Evolutionary conservation across 192 early-diverging fungal species (phyloP).

Genomic region (Podila minutissima): DNA sequence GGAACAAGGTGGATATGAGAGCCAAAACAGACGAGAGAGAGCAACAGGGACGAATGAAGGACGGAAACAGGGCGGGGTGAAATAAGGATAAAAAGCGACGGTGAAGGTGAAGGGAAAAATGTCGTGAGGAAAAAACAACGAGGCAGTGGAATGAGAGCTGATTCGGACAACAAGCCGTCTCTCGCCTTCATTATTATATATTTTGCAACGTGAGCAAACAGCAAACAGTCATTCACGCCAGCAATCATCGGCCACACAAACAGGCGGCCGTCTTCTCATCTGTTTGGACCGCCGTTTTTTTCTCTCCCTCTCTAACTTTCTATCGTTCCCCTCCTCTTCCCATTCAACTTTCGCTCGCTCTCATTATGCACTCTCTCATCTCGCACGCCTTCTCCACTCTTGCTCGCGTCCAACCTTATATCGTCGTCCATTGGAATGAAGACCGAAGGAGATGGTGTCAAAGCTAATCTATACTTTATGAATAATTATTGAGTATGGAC

Average conservation of each 20-base stretch:
- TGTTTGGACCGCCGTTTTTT: background rate
- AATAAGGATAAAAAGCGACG: background rate
- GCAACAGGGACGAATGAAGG: background rate
- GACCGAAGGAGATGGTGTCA: no score
- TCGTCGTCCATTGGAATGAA: no score
- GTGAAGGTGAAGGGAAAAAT: background rate
- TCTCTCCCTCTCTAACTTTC: slow-evolving; percentile 3
- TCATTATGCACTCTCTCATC: background rate
- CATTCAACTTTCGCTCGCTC: background rate
- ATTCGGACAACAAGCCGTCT: no score
- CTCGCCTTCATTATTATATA: no score
- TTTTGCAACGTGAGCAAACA: no score
- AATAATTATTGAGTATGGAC: no score
- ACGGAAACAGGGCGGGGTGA: background rate
- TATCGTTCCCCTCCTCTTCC: background rate
- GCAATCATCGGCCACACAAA: background rate
- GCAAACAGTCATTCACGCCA: no score
- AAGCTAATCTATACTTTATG: no score
- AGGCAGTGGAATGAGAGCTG: no score
- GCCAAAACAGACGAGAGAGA: background rate
- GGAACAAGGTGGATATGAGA: background rate
- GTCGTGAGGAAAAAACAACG: no score
- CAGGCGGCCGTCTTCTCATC: background rate
- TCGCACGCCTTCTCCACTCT: no score
- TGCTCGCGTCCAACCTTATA: no score